Percentiles rank a stretch among this genome's conserved stretches.
These are phyloP conservation scores for Cladochytrium tenue DNA, from an alignment of 371 early-diverging fungal species.

Conservation along the genomic window DNA sequence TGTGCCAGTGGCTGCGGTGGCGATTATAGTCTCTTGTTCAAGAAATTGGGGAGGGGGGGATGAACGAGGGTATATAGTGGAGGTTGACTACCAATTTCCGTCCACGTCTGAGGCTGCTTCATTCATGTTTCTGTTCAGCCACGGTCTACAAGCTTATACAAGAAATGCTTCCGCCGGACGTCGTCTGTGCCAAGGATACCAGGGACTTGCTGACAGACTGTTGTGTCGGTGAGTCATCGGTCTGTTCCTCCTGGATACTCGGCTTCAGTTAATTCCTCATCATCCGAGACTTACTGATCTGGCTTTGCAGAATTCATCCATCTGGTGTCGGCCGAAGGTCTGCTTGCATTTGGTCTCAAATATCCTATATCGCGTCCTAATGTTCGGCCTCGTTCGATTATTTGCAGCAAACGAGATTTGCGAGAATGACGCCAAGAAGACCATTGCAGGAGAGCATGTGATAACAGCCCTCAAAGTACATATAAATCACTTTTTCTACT, in stretches of 20 bases:
- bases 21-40: neutral
- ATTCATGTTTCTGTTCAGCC: constrained; percentile 53
- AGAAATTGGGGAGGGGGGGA: neutral
- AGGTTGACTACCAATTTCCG: neutral
- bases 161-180: constrained; percentile 88
- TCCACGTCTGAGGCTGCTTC: neutral
- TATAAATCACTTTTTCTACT: neutral
- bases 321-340: constrained; percentile 68
- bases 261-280: too few species aligned
- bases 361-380: too few species aligned
- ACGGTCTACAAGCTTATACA: constrained; percentile 96
- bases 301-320: constrained; percentile 83
- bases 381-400: constrained; percentile 8
- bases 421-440: constrained; percentile 96
- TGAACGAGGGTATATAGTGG: neutral
- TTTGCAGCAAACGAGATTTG: constrained; percentile 89
- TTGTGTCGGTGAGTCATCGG: constrained; percentile 74
- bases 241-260: too few species aligned
- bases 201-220: constrained; percentile 91
- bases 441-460: constrained; percentile 97
- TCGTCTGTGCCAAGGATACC: constrained; percentile 91
- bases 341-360: too few species aligned
- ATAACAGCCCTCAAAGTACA: constrained; percentile 79
- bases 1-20: neutral
- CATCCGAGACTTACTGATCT: constrained; percentile 9